Base-by-base conservation (phyloP, 2,329 filamentous ascomycete species). In the Fusarium torreyae region DNA sequence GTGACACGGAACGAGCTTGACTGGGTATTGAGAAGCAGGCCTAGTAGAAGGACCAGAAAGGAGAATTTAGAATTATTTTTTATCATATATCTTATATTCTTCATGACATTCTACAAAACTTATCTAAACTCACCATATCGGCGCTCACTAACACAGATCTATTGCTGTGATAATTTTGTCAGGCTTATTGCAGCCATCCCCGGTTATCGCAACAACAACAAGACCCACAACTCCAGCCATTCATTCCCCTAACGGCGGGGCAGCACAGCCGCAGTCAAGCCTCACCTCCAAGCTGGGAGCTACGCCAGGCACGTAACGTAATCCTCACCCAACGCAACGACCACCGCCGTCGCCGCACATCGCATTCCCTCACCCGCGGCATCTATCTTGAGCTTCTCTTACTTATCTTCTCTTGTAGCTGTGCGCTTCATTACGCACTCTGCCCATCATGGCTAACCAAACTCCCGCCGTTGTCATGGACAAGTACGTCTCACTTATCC, bases 391-490 rank as follows among this genome's bases (percentile, higher is more conserved):
- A 28, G 49, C 38, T 60, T 57, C 51, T 52, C 38, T 60, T 31
- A 43, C 59, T 44, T 59, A 49, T 52, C 31, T 53, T 54, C 54
- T 34, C 42, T 45, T 45, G 42, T 65, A 39, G 44, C 53, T 66
- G 73, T 72, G 73, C 67, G 63, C 54, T 54, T 36, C 43, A 63
- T 60, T 66, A 70, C 73, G 70, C 73, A 65, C 57, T 51, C 54
- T 61, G 57, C 52, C 70, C 75, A 75, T 63, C 75, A 99, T 99
- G 96, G 95, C 96, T 80, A 92, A 92, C 85, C 95, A 98, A 90
- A 98, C 96, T 81, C 96, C 96, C 77, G 96, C 96, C 93, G 96
- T 99, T 98, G 96, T 99, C 94, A 99, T 99, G 95, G 96, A 99
- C 96, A 99, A 99, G 96, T 98, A 91, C 84, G 94, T 88, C 77